Conservation (phyloP, 305 asterid species). For the Solanum hybrid region DNA sequence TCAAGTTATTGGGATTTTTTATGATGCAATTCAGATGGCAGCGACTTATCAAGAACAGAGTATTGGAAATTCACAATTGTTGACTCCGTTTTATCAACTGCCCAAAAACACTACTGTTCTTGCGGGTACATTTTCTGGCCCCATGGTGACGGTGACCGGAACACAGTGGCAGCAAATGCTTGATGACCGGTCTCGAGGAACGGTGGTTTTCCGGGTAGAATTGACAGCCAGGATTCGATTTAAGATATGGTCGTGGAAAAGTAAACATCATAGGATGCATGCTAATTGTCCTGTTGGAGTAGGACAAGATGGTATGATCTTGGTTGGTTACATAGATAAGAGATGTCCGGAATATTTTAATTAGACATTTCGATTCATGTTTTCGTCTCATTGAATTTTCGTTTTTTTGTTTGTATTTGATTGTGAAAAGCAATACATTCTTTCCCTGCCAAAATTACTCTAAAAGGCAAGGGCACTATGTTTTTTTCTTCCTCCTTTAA, state of each 20-base stretch:
- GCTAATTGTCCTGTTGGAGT: conserved; percentile 35
- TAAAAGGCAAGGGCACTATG: not conserved
- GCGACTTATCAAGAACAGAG: conserved; percentile 26
- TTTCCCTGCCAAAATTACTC: not conserved
- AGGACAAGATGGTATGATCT: conserved; percentile 32
- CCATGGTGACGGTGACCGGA: conserved; percentile 21
- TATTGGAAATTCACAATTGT: conserved; percentile 30
- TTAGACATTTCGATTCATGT: not conserved
- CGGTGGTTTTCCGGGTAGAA: conserved; percentile 23
- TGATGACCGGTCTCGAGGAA: conserved; percentile 22
- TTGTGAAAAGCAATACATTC: not conserved
- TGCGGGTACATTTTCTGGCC: conserved; percentile 21
- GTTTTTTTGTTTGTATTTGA: not conserved
- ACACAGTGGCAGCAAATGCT: conserved; percentile 21
- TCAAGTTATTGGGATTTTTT: conserved; percentile 52
- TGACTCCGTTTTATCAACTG: conserved; percentile 48
- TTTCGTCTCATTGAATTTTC: not conserved
- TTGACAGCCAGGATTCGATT: conserved; percentile 25
- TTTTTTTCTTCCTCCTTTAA: not conserved
- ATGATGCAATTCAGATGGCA: conserved; percentile 36
- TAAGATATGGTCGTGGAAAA: conserved; percentile 30
- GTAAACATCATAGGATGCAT: conserved; percentile 30
- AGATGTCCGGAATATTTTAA: conserved; percentile 37
- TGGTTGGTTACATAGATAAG: conserved; percentile 18
- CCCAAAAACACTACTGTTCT: conserved; percentile 34